Percentiles rank a stretch among this genome's conserved stretches.
phyloP scores from a whole-genome alignment of 2,329 filamentous ascomycete genomes.

The Aspergillus fijiensis region DNA sequence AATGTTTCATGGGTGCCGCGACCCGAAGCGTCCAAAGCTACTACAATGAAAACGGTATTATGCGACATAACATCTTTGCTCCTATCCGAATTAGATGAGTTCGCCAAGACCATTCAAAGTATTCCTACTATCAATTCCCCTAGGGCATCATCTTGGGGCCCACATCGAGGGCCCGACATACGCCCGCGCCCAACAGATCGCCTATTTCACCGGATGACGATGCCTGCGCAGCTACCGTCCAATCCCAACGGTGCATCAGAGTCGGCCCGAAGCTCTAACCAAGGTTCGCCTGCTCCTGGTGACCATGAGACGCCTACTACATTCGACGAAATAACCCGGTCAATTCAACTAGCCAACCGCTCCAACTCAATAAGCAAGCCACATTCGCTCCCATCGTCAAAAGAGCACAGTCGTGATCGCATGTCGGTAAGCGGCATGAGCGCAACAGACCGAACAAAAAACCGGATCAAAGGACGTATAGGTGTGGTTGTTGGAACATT shows the following conservation, averaged over 20 bases:
- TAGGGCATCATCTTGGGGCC: constrained; percentile 48
- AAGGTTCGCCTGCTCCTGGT: constrained; percentile 36
- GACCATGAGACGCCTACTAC: constrained; percentile 52
- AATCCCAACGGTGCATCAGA: constrained; percentile 37
- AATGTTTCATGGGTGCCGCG: constrained; percentile 72
- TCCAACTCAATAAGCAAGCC: constrained; percentile 40
- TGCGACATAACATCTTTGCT: constrained; percentile 74
- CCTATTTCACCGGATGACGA: constrained; percentile 71
- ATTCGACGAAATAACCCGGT: constrained; percentile 53
- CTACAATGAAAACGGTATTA: constrained; percentile 78
- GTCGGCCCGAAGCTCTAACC: constrained; percentile 41
- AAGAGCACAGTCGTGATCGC: constrained; percentile 60
- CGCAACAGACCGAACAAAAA: constrained; percentile 72
- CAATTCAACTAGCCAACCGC: constrained; percentile 41
- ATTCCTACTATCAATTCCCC: constrained; percentile 77
- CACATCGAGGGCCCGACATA: constrained; percentile 52
- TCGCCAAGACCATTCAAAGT: constrained; percentile 70
- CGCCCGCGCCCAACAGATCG: constrained; percentile 54
- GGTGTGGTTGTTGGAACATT: constrained; percentile 79
- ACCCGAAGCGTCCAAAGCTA: constrained; percentile 65
- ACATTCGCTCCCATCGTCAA: constrained; percentile 44
- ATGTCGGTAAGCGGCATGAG: constrained; percentile 68
- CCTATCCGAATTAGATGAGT: constrained; percentile 71
- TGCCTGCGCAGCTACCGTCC: constrained; percentile 63
- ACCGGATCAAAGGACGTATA: constrained; percentile 76